Conservation (phyloP, 2,329 filamentous ascomycete genomes). For the Stemphylium lycopersici region DNA sequence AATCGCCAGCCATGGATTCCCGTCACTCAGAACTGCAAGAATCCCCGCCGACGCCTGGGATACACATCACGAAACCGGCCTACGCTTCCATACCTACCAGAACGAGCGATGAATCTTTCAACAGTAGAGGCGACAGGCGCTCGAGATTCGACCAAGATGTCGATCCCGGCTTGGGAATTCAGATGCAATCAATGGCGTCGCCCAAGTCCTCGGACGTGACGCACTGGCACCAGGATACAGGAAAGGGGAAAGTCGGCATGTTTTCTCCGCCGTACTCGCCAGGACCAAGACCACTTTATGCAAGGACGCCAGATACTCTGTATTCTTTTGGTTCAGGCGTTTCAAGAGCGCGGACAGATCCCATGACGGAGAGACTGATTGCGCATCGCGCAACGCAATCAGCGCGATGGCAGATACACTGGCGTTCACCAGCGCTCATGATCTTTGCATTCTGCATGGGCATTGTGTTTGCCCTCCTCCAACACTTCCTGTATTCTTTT, state of each 20-base stretch:
- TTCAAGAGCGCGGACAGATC: conserved; percentile 35
- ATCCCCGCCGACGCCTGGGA: conserved; percentile 27
- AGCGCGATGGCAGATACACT: conserved; percentile 43
- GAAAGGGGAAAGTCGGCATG: conserved; percentile 20
- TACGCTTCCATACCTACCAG: conserved; percentile 24
- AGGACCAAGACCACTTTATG: conserved; percentile 19
- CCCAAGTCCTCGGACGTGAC: conserved; percentile 31
- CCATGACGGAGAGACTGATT: conserved; percentile 40
- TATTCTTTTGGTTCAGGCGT: conserved; percentile 28
- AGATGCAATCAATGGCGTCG: conserved; percentile 30
- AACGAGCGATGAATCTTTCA: conserved; percentile 23
- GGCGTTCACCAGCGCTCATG: conserved; percentile 44
- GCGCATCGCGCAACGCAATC: conserved; percentile 40
- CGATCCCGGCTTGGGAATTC: conserved; percentile 35
- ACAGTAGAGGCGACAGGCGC: conserved; percentile 15
- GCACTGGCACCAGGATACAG: conserved; percentile 21
- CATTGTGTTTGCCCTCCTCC: conserved; percentile 35
- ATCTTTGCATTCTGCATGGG: conserved; percentile 35
- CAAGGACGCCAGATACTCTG: conserved; percentile 28
- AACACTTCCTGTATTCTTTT: conserved; percentile 42
- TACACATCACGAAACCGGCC: conserved; percentile 19
- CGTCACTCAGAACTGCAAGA: conserved; percentile 10
- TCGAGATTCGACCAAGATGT: conserved; percentile 25
- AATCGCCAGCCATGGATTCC: conserved; percentile 9
- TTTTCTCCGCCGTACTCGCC: conserved; percentile 23